Evolutionary conservation across 2,329 filamentous ascomycete species (phyloP), one percentile per base, ranked within the genome.

Genomic region (Alternaria arbusti): DNA sequence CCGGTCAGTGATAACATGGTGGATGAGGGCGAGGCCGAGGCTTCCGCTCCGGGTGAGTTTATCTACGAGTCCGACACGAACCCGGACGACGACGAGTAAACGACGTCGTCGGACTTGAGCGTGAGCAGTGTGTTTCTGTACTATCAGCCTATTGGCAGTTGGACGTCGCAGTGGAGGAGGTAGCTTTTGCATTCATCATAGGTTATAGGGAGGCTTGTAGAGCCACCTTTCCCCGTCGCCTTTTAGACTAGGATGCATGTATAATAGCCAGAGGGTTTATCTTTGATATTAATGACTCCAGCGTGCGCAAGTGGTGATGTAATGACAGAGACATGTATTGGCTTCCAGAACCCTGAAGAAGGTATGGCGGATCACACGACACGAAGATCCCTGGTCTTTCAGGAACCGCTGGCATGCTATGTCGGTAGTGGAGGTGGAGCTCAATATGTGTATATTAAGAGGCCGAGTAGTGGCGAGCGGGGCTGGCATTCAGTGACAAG

Each of bases 21-120:
- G 5, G 94, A 97, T 73, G 95, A 98, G 79, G 92, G 95, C 72
- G 88, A 86, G 10, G 90, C 91, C 71, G 92, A 95, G 76, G 92
- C 92, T 2, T 82, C 86, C 40, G 79, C 88, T 7, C 93, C 92
- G 6, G 82, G 83, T 11, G 90, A 92, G 55, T 96, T 96, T 80
- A 91, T 95, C 64, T 94, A 96, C 79, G 89, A 90, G 71, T 90
- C 90, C 6, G 91, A 93, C 57, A 86, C 84, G 3, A 88, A 88
- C 51, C 81, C 78, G 10, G 81, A 82, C 26, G 81, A 79, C 30
- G 74, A 78, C 59, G 71, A 82, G 30, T 76, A 71, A 69, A 44
- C 57, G 40, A 26, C 22, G 52, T 20, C 22, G 52, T 20, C 57
- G 36, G 20, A 50, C 56, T 63, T 12, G 47, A 45, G 26, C 52